Base-by-base conservation (phyloP, 495 filamentous ascomycete genomes). In the Penicillium herquei region DNA sequence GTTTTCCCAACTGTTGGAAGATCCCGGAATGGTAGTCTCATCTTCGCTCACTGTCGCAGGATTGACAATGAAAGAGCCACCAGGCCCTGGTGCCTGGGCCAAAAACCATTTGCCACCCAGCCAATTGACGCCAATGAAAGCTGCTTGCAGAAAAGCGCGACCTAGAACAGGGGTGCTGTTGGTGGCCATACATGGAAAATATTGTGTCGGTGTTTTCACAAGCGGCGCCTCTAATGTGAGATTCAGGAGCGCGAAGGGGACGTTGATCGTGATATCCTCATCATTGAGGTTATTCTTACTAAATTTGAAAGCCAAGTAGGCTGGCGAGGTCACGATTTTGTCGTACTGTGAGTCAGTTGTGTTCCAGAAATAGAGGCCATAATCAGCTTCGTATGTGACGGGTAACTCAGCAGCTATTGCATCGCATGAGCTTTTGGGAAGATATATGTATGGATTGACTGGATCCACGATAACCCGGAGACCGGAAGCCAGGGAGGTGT, bases 61-160 rank as follows among this genome's bases (percentile, higher is more conserved):
- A 14, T 12, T 14, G 16, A 14, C 17, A 9, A 32, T 47, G 26
- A 16, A 26, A 12, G 26, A n/a, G 12, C 10, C 17, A n/a, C 35
- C 70, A 10, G 78, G 77, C 3, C 78, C 78, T 6, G 78, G 77
- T 18, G 78, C 78, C 56, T 81, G 78, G 7, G 77, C 76, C 17
- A 81, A 61, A 30, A 44, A 61, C 67, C 75, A 81, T 59, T 66
- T 76, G 10, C 54, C 68, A 62, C 80, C 78, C 10, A 70, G 68
- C 44, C 37, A 48, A n/a, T 49, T 50, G 2, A 32, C 53, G 9
- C 76, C 79, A 3, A 82, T 49, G 49, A 83, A 83, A 7, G 80
- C 77, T 16, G 78, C 80, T 62, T 84, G 81, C 11, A 84, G 58
- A 51, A 84, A 84, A 3, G 80, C 70, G 11, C 81, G 70, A 0